Base-by-base conservation (phyloP, 179 eudicot species). In the Nepenthes alata region DNA sequence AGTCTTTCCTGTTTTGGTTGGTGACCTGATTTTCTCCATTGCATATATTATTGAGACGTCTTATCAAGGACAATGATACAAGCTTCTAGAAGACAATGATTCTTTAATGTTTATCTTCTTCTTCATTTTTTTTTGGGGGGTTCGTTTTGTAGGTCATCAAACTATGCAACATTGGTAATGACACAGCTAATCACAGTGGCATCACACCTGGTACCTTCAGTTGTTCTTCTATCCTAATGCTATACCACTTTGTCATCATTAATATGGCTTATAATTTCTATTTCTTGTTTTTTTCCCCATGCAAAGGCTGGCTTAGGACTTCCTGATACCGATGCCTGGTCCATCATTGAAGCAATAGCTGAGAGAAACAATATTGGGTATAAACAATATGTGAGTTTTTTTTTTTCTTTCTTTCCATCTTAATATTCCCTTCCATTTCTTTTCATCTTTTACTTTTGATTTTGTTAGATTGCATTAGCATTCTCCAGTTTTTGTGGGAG, bases 281-380 rank as follows among this genome's bases (percentile, higher is more conserved):
- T 47, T 63, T 12, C 37, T 67, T 35, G 39, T 58, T 60, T 59
- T 34, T 35, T 59, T 56, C 14, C 52, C 68, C 37, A 54, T 59
- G 34, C 79, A 77, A 50, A 91, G 98, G 99, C 97, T 79, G 99
- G 95, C 65, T 78, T 94, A 71, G 99, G 97, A 63, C 85, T 93
- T 81, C 80, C 88, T 57, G 98, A 93, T 62, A 79, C 77, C 65
- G 90, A 89, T 80, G 83, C 97, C 16, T 93, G 98, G 98, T 80
- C 70, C 64, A 85, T 83, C 67, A 85, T 94, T 74, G 99, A 94
- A 79, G 83, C 91, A 71, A 84, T 94, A 67, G 99, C 99, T 4
- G 95, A 89, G 73, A 94, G 85, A 78, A 85, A 94, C 77, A 87
- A 85, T 58, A 81, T 90, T 71, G 99, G 99, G 58, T 94, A 75